A percentile compares a stretch with the other conserved stretches of the same genome.
Conservation (phyloP, 768 basidiomycete genomes). For the Pholiota microspora region DNA sequence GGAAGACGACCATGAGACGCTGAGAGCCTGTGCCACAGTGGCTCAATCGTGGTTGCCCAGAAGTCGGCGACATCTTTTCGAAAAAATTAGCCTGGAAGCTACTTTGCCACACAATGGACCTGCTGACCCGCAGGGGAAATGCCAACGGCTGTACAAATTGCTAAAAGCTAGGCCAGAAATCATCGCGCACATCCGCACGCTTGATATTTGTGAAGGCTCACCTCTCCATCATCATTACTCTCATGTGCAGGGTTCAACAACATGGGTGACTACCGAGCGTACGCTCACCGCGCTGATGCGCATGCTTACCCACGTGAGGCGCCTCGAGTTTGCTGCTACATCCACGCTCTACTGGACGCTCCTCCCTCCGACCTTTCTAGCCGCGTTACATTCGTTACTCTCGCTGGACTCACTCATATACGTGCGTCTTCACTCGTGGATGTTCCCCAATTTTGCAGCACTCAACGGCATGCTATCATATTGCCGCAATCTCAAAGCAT, state of each 20-base stretch:
- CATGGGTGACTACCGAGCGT: constrained; percentile 38
- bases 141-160: constrained; percentile 33
- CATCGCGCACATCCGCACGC: constrained; percentile 31
- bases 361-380: constrained; percentile 31
- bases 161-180: constrained; percentile 32
- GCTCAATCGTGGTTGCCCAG: constrained; percentile 38
- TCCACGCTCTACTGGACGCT: constrained; percentile 35
- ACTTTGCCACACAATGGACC: constrained; percentile 24
- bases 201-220: constrained; percentile 39
- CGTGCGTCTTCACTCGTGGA: constrained; percentile 39
- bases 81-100: constrained; percentile 34
- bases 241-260: constrained; percentile 27
- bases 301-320: constrained; percentile 33
- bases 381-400: constrained; percentile 34
- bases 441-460: constrained; percentile 33
- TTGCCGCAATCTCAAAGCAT: constrained; percentile 32
- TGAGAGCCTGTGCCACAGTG: constrained; percentile 35
- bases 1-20: constrained; percentile 28
- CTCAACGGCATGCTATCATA: constrained; percentile 32
- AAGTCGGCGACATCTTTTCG: constrained; percentile 39
- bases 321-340: constrained; percentile 36
- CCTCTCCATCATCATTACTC: constrained; percentile 28
- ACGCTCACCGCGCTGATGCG: constrained; percentile 35
- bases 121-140: constrained; percentile 29
- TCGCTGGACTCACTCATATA: constrained; percentile 32